Evolutionary conservation across 1,284 basidiomycete genomes (phyloP), one percentile per base, ranked within the genome.

Genomic region (Macrocystidia cucumis): DNA sequence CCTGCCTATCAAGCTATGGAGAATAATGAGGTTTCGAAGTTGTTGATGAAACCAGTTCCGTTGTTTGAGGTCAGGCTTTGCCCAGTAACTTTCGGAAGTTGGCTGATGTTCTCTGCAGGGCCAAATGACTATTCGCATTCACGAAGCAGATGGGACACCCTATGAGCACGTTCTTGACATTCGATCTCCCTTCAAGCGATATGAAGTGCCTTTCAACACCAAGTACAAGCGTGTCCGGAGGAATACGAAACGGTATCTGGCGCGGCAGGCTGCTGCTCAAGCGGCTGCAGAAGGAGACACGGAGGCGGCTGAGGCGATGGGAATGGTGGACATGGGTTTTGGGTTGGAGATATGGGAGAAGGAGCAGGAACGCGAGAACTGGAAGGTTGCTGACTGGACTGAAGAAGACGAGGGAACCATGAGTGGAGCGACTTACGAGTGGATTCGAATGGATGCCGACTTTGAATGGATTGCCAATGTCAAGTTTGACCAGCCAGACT

Each of bases 141-240:
- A 98, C 56, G 96, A 99, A 67, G 93, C 93, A 1, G 96, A 98
- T 54, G 96, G 96, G 1, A 98, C 96, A 25, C 95, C 96, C 0
- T 98, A 98, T 54, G 96, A 99, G 58, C 96, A 99, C 54, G 90
- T 98, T 13, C 71, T 99, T 26, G 92, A 97, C 54, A 88, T 98
- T 40, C 82, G 88, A 26, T 77, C 76, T 13, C 62, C 78, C 1
- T 87, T 86, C 61, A 97, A 96, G 56, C 81, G 87, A 9, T 97
- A 91, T 55, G 91, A 96, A 51, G 91, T 98, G 0, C 93, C 96
- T 1, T 98, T 98, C 72, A 98, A 98, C 57, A 98, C 95, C n/a
- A 98, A 98, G 60, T 98, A 98, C 63, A 98, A 98, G 61, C 90
- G 96, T 43, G 89, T 97, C 11, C 74, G 93, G 34, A 73, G 95